phyloP scores from a whole-genome alignment of 2,329 filamentous ascomycete genomes.

The Neofusicoccum sp. region DNA sequence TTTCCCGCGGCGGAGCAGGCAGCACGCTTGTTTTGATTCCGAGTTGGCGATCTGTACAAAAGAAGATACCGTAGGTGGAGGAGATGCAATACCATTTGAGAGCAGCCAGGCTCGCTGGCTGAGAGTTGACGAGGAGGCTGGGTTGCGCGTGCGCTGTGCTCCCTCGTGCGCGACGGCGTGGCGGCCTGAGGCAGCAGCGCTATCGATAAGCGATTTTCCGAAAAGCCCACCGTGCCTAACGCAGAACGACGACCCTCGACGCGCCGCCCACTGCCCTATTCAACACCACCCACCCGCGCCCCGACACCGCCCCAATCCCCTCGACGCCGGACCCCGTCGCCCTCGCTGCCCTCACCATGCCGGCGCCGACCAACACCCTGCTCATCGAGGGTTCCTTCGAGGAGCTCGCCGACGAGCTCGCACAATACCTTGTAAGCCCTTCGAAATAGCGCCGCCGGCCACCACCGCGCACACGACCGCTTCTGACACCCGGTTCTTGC shows the following conservation, averaged over 20 bases:
- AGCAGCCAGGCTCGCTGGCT: background rate
- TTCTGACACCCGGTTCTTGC: constrained; percentile 3
- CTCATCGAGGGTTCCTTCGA: constrained; percentile 88
- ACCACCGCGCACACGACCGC: background rate
- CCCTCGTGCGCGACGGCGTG: background rate
- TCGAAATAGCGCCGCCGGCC: constrained; percentile 9
- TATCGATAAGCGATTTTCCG: constrained; percentile 19
- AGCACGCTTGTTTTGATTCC: background rate
- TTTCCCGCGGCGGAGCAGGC: background rate
- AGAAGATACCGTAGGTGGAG: background rate
- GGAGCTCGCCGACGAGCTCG: constrained; percentile 91
- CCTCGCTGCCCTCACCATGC: constrained; percentile 46
- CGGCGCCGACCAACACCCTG: constrained; percentile 60
- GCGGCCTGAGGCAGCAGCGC: background rate
- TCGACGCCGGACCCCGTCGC: constrained; percentile 15
- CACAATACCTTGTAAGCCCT: constrained; percentile 67
- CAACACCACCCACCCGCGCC: constrained; percentile 10
- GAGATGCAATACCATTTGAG: background rate
- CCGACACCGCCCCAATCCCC: background rate
- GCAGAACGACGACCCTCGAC: constrained; percentile 7
- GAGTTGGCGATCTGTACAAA: constrained; percentile 7
- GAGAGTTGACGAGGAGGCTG: background rate
- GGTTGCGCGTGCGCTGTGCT: background rate
- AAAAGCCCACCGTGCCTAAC: constrained; percentile 18
- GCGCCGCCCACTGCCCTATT: constrained; percentile 15